Evolutionary conservation across 1,284 basidiomycete species (phyloP).

Genomic region (Ustilago sp.): DNA sequence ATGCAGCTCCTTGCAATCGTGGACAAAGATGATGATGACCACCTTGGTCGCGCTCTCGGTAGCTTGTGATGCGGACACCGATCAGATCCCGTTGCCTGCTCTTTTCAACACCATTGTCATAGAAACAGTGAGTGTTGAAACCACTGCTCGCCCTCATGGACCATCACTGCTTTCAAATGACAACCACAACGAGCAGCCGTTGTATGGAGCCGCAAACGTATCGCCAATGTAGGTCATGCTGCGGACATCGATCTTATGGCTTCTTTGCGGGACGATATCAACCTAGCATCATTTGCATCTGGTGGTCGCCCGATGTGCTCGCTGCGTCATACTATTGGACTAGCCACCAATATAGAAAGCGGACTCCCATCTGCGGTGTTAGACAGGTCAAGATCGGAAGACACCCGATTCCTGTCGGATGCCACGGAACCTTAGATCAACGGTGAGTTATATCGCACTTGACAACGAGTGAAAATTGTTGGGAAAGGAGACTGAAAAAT

Average conservation of each 20-base stretch:
- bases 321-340: not conserved
- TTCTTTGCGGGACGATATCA: not conserved
- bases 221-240: not conserved
- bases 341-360: not conserved
- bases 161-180: not conserved
- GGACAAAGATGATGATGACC: no score
- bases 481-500: no score
- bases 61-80: no score
- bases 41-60: no score
- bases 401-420: constrained; percentile 2
- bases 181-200: not conserved
- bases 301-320: not conserved
- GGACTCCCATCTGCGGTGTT: not conserved
- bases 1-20: no score
- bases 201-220: not conserved
- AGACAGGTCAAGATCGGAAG: not conserved
- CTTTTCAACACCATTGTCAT: no score
- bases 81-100: no score
- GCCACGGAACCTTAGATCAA: not conserved
- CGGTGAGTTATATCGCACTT: not conserved
- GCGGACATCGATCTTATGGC: not conserved
- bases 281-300: not conserved
- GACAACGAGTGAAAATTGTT: no score
- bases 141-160: no score
- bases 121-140: no score